phyloP scores from a whole-genome alignment of 371 early-diverging fungal species.

The Lichtheimia hyalospora region DNA sequence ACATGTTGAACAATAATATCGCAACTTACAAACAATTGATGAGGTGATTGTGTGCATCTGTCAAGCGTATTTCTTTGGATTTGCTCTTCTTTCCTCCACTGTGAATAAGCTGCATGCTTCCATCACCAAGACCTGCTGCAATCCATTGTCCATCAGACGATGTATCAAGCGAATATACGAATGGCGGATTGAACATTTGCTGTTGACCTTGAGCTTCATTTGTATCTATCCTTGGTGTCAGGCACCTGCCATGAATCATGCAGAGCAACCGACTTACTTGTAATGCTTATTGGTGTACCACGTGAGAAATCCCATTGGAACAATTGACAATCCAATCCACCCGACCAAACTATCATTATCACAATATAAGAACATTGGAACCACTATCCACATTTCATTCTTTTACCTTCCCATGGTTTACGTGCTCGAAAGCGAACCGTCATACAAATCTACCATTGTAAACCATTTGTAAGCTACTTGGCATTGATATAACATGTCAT shows the following conservation, averaged over 20 bases:
- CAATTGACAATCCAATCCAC: constrained; percentile 46
- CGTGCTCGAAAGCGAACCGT: constrained; percentile 36
- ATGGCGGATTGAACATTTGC: constrained; percentile 54
- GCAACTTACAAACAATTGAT: constrained; percentile 40
- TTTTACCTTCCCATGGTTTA: constrained; percentile 48
- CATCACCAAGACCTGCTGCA: constrained; percentile 46
- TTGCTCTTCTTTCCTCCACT: constrained; percentile 9
- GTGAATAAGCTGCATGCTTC: constrained; percentile 24
- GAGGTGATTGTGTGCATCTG: constrained; percentile 35
- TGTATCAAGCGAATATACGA: constrained; percentile 36
- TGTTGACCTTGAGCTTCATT: constrained; percentile 21
- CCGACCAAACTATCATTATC: constrained; percentile 42
- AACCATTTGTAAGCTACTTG: neutral
- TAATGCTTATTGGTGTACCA: constrained; percentile 25
- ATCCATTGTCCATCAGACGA: constrained; percentile 35
- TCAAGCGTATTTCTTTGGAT: constrained; percentile 15
- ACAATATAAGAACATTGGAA: neutral
- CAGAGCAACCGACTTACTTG: constrained; percentile 12
- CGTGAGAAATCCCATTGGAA: constrained; percentile 50
- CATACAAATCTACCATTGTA: constrained; percentile 39
- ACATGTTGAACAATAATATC: neutral
- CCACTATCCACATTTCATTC: neutral
- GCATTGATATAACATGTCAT: too few species aligned
- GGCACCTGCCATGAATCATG: neutral
- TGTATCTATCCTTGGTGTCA: constrained; percentile 11